Percentiles rank a stretch among this genome's conserved stretches.
Conservation (phyloP, 2,329 filamentous ascomycete genomes). For the Penicillium oxalicum region DNA sequence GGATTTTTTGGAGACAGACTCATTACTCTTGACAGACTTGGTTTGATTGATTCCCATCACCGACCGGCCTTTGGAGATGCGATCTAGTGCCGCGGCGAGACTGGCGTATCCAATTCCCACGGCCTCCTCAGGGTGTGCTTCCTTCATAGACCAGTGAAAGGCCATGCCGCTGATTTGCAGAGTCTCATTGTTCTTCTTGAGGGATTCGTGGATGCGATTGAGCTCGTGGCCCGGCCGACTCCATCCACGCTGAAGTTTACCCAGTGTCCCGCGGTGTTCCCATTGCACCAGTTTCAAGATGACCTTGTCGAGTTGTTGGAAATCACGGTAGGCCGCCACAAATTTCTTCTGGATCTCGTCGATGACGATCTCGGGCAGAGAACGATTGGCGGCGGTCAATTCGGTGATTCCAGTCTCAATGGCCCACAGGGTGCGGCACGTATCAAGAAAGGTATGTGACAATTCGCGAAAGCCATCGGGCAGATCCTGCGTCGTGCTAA, state of each 20-base stretch:
- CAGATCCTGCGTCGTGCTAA: constrained; percentile 51
- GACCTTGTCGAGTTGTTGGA: constrained; percentile 59
- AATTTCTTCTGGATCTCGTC: constrained; percentile 62
- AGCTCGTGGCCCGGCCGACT: constrained; percentile 31
- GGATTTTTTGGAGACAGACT: constrained; percentile 4
- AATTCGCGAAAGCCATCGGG: constrained; percentile 54
- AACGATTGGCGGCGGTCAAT: constrained; percentile 45
- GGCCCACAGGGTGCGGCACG: constrained; percentile 61
- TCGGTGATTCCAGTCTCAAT: constrained; percentile 61
- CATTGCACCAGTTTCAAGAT: constrained; percentile 57
- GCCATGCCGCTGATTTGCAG: constrained; percentile 60
- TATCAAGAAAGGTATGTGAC: constrained; percentile 61
- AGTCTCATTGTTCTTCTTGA: constrained; percentile 55
- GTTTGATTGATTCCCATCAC: constrained; percentile 25
- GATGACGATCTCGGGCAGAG: constrained; percentile 55
- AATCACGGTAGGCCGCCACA: constrained; percentile 55
- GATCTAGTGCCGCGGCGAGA: constrained; percentile 58
- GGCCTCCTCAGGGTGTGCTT: constrained; percentile 53
- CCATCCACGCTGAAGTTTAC: constrained; percentile 56
- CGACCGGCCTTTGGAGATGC: constrained; percentile 32
- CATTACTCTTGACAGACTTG: constrained; percentile 16
- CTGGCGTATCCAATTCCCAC: constrained; percentile 63
- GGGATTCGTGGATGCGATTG: constrained; percentile 39
- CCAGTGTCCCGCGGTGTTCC: constrained; percentile 56
- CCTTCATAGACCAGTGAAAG: constrained; percentile 61